Base-by-base conservation (phyloP, 164 flowering plant species). In the Nelumbo lutea region DNA sequence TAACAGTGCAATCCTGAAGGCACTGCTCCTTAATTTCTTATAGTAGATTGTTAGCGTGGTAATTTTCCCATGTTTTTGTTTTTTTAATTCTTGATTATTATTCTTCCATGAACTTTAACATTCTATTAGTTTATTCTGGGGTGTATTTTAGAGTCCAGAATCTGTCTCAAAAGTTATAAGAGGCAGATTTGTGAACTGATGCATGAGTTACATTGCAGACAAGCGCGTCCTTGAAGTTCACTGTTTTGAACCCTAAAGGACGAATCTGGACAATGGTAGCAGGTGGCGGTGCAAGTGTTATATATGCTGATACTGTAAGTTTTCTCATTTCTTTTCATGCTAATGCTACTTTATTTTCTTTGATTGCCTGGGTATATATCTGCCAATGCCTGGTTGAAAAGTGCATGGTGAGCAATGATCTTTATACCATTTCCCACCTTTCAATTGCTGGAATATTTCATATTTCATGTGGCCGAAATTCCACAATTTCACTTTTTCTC, bases 281-380 rank as follows among this genome's bases (percentile, higher is more conserved):
- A 27, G 27, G 98, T 79, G 98, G 98, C 60, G 95, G 98, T 71
- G 96, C 96, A 10, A 93, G 96, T 79, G 96, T 93, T 4, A 93
- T 90, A 59, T 93, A 93, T 84, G 98, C 98, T 10, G 98, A 90
- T 70, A 90, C 98, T 42, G 98, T 90, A 69, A 79, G 89, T 75
- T 11, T 42, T 64, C 5, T 4, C 10, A 6, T 51, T 41, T 38
- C 11, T 50, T 40, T 7, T 38, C 47, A 46, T 4, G 48, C 48
- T 46, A 4, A 4, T 46, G 4, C 5, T 46, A 46, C 4, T 7
- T 46, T 0, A 4, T 4, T 51, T 39, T 8, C 45, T 51, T 40
- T 15, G 40, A 5, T 65, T 6, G 5, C 4, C 4, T 55, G 50
- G 10, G 7, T 27, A 9, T 14, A 15, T 3, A 10, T n/a, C 10